Base-by-base conservation (phyloP, 257 asterid genomes). In the Solanum corneliomulleri region DNA sequence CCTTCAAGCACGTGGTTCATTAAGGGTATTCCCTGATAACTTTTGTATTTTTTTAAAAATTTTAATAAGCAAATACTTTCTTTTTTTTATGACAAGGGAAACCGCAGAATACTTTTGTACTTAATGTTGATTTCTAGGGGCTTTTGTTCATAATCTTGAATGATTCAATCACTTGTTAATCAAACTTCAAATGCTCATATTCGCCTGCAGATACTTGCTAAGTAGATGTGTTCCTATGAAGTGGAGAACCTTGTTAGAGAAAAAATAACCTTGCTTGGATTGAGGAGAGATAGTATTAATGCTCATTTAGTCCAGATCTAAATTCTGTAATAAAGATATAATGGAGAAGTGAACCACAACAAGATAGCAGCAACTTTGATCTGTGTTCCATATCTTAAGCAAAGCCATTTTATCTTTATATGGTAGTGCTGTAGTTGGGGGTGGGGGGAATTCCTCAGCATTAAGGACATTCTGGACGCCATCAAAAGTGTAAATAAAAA, bases 1-100 rank as follows among this genome's bases (percentile, higher is more conserved):
- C 89, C 99, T 97, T 91, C 96, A 97, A 93, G 90, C 92, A 64
- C 95, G 92, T 87, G 99, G 99, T 89, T 87, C 96, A 60, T 91
- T 97, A 89, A 93, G 99, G 98, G 99, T 97, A 93, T 85, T 85
- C 33, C 85, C 83, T 90, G 45, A 20, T 29, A 49, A 81, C 69
- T 49, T 81, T 80, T 49, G 27, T 78, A 78, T 29, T 47, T 81
- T 9, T 47, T 44, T 44, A 1, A 12, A 11, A 12, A 4, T 25
- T 23, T 39, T 41, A 15, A 27, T 9, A 9, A 49, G 8, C 66
- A 29, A 27, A 82, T 33, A 11, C 33, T 68, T 35, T 52, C 33
- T 68, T 35, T 35, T 49, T 37, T 37, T 37, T 6, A 37, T 37
- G 39, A 37, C 39, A 1, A 37, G 39, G 39, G 39, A 37, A 37